Evolutionary conservation across 2,329 filamentous ascomycete species (phyloP).

Genomic region (Ophiocordyceps camponoti-floridani): DNA sequence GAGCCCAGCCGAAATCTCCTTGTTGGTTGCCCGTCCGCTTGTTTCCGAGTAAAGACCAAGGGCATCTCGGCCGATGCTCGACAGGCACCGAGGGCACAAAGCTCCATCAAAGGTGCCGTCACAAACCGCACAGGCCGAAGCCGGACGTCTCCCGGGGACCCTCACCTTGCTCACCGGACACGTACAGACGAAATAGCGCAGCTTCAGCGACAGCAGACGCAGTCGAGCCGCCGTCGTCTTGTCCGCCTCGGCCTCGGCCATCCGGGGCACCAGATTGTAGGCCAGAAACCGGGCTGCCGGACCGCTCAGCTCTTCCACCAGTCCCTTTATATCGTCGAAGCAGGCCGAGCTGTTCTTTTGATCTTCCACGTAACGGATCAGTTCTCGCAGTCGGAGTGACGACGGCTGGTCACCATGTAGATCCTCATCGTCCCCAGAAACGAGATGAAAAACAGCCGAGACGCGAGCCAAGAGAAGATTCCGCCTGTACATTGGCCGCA

Average conservation of each 20-base stretch:
- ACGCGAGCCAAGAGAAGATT: constrained; percentile 21
- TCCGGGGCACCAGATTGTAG: constrained; percentile 14
- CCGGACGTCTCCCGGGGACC: constrained; percentile 5
- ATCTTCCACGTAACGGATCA: constrained; percentile 18
- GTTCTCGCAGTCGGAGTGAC: constrained; percentile 14
- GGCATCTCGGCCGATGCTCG: constrained; percentile 6
- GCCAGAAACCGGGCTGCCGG: constrained; percentile 22
- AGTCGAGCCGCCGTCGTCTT: constrained; percentile 9
- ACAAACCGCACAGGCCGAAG: constrained; percentile 10
- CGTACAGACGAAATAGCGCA: constrained; percentile 25
- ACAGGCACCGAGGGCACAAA: constrained; percentile 8
- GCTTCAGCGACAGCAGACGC: constrained; percentile 19
- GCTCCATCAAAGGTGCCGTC: constrained; percentile 5
- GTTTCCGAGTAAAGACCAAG: constrained; percentile 6
- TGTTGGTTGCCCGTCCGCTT: constrained; percentile 1
- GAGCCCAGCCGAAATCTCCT: constrained; percentile 14
- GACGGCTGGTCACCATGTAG: constrained; percentile 8
- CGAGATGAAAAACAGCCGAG: constrained; percentile 17
- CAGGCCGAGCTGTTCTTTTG: constrained; percentile 19
- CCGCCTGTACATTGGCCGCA: constrained; percentile 20
- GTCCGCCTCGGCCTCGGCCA: constrained; percentile 12
- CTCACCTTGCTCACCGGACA: constrained; percentile 11
- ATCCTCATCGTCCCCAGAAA: constrained; percentile 11
- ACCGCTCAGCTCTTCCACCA: constrained; percentile 21
- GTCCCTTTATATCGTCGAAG: constrained; percentile 29